phyloP scores from a whole-genome alignment of 352 stramenopile genomes.

The Phytophthora lateralis region DNA sequence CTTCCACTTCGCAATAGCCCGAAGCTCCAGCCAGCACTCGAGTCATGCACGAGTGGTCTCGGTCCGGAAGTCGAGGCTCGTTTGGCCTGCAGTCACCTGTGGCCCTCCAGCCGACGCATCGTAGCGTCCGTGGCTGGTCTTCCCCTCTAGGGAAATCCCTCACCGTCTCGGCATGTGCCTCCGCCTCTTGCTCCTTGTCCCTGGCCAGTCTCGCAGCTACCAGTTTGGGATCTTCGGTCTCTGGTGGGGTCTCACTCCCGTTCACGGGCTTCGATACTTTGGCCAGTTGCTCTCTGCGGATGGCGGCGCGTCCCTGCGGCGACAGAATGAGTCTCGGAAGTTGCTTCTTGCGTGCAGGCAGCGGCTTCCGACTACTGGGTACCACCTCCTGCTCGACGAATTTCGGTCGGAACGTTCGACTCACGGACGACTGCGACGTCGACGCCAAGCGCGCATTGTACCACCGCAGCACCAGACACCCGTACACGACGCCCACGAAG shows the following conservation, averaged over 20 bases:
- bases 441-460: conserved; percentile 8
- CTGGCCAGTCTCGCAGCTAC: conserved; percentile 1
- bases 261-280: conserved; percentile 8
- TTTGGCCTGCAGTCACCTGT: conserved; percentile 28
- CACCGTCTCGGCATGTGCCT: conserved; percentile 14
- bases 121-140: conserved; percentile 1
- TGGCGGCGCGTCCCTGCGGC: conserved; percentile 11
- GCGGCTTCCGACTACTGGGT: conserved; percentile 14
- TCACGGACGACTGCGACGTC: neutral
- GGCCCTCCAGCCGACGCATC: conserved; percentile 30
- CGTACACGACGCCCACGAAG: conserved; percentile 4
- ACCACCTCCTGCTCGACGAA: conserved; percentile 19
- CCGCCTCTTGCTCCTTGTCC: conserved; percentile 6
- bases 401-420: conserved; percentile 18
- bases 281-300: conserved; percentile 9
- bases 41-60: conserved; percentile 23
- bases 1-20: conserved; percentile 53
- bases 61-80: conserved; percentile 12
- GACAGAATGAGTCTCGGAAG: conserved; percentile 19
- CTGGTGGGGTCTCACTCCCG: neutral
- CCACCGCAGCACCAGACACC: conserved; percentile 17
- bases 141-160: conserved; percentile 16
- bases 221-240: neutral
- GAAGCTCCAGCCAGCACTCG: conserved; percentile 23
- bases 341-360: conserved; percentile 12